These are phyloP conservation scores for Lactarius vividus DNA, from an alignment of 768 basidiomycete genomes.

Conservation along the genomic window DNA sequence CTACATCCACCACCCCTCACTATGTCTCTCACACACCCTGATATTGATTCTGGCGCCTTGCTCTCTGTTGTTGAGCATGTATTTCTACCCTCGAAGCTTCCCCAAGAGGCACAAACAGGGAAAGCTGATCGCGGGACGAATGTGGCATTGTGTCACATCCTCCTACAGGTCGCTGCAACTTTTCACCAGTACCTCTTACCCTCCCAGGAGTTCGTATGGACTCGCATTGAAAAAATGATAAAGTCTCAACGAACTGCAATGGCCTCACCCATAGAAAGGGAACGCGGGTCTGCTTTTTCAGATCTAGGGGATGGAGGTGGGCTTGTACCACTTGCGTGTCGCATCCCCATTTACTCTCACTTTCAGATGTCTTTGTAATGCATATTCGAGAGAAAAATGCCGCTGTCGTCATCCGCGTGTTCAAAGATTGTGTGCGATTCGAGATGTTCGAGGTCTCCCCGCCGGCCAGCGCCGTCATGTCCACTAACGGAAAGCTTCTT, in stretches of 20 bases:
- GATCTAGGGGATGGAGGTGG: not conserved
- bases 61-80: constrained; percentile 16
- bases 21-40: not conserved
- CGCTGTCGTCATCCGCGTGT: constrained; percentile 2
- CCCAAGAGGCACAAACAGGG: not conserved
- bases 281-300: not conserved
- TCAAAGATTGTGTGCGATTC: constrained; percentile 1
- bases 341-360: not conserved
- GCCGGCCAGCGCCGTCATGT: constrained; percentile 37
- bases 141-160: constrained; percentile 7
- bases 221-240: constrained; percentile 4
- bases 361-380: constrained; percentile 13
- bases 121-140: not conserved
- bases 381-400: constrained; percentile 16
- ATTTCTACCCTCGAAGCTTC: constrained; percentile 23
- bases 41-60: not conserved
- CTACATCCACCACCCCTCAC: not conserved
- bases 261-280: not conserved
- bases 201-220: constrained; percentile 2
- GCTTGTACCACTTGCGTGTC: not conserved
- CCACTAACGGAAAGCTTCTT: constrained; percentile 36
- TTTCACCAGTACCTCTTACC: not conserved
- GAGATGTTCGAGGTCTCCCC: constrained; percentile 44
- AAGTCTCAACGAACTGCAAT: not conserved
- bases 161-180: not conserved